Conservation (phyloP, 495 filamentous ascomycete species). For the Lasiosphaeria ovina region DNA sequence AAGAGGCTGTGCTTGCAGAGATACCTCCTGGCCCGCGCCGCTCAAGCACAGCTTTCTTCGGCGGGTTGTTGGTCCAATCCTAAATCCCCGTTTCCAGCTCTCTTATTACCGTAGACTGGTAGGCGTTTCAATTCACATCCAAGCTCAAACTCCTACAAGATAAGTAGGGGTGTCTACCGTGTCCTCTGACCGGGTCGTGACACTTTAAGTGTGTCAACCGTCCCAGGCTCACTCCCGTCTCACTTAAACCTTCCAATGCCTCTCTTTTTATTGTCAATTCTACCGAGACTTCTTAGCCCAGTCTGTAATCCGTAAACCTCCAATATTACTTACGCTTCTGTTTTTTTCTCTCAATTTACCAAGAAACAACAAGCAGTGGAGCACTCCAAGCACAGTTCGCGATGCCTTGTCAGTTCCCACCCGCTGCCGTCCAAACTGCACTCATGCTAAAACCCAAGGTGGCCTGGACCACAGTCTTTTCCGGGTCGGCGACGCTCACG, state of each 20-base stretch:
- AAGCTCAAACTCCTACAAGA: not conserved
- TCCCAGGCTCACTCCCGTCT: not conserved
- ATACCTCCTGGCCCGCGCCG: not conserved
- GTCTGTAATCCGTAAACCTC: no score
- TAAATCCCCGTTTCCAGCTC: not conserved
- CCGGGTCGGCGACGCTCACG: slow-evolving; percentile 43
- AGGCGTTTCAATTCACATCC: not conserved
- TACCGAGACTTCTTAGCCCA: no score
- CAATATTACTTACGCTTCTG: no score
- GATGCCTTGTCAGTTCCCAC: no score
- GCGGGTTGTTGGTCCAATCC: not conserved
- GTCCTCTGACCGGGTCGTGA: not conserved
- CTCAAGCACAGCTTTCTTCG: not conserved
- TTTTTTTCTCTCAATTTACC: no score
- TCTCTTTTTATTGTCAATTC: no score
- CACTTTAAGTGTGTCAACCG: not conserved
- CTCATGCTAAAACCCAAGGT: not conserved
- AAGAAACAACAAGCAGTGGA: no score
- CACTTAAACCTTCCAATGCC: no score
- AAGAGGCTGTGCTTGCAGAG: no score
- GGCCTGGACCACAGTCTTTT: slow-evolving; percentile 31
- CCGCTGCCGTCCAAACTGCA: not conserved
- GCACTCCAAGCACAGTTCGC: no score
- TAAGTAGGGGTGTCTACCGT: not conserved
- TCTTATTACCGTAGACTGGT: not conserved